Percentiles rank a stretch among this genome's conserved stretches.
These are phyloP conservation scores for Rubus idaeus DNA, from an alignment of 306 rosid genomes.

Conservation along the genomic window DNA sequence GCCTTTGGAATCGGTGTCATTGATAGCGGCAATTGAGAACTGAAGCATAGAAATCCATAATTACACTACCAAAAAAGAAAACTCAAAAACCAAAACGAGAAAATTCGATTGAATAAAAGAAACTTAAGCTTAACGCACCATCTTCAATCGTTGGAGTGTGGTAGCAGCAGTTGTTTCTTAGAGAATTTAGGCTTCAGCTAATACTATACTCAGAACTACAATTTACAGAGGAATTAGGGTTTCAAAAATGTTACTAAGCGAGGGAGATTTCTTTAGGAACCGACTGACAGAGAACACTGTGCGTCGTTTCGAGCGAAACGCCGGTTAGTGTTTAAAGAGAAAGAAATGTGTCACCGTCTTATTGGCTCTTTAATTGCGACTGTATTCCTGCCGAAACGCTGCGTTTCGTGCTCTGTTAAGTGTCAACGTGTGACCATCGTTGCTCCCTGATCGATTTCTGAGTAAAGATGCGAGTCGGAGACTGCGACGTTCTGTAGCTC, in stretches of 20 bases:
- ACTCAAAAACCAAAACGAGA: background rate
- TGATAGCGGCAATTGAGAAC: constrained; percentile 97
- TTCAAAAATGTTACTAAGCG: constrained; percentile 10
- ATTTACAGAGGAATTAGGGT: constrained; percentile 13
- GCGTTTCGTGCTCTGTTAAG: background rate
- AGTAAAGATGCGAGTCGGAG: background rate
- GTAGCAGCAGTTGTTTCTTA: background rate
- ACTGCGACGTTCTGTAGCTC: background rate
- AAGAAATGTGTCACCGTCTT: background rate
- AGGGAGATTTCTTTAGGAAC: constrained; percentile 3
- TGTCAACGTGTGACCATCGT: background rate
- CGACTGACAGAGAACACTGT: too few species aligned
- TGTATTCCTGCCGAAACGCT: background rate
- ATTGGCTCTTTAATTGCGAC: background rate
- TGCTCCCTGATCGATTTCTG: background rate
- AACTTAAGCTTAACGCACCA: constrained; percentile 30
- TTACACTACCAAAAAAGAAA: background rate
- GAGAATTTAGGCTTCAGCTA: background rate
- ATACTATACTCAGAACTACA: background rate
- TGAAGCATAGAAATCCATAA: constrained; percentile 28
- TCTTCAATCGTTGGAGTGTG: constrained; percentile 16
- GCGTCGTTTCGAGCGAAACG: background rate
- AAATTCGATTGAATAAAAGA: background rate
- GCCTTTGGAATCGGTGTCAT: constrained; percentile 72
- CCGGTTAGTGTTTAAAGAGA: background rate